A percentile compares a stretch with the other conserved stretches of the same genome.
These are phyloP conservation scores for Saccharomyces paradoxus DNA, from an alignment of 805 yeast genomes.

Conservation along the genomic window DNA sequence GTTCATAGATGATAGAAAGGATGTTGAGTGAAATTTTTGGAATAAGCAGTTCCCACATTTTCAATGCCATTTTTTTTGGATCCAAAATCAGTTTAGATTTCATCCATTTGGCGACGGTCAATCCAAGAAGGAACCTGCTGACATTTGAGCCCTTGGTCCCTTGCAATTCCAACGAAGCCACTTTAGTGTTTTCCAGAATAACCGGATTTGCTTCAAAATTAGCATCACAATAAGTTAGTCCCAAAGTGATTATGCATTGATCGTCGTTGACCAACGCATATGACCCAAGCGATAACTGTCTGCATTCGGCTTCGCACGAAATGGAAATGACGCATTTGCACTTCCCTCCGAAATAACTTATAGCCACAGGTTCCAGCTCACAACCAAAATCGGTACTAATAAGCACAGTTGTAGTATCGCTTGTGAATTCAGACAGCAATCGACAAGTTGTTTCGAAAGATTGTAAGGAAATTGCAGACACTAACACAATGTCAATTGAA, in stretches of 20 bases:
- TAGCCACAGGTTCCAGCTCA: conserved; percentile 21
- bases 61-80: conserved; percentile 19
- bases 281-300: conserved; percentile 28
- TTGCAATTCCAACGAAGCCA: conserved; percentile 6
- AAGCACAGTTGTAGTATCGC: conserved; percentile 17
- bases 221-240: conserved; percentile 16
- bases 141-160: conserved; percentile 3
- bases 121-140: conserved; percentile 5
- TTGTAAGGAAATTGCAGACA: conserved; percentile 24
- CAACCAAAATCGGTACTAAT: conserved; percentile 28
- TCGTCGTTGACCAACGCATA: conserved; percentile 25
- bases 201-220: conserved; percentile 4
- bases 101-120: conserved; percentile 19
- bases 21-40: conserved; percentile 27
- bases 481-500: conserved; percentile 20
- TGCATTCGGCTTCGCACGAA: conserved; percentile 25
- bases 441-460: conserved; percentile 16
- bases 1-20: conserved; percentile 28
- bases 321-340: conserved; percentile 22
- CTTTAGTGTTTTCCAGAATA: conserved; percentile 4
- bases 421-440: conserved; percentile 12
- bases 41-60: conserved; percentile 25
- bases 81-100: conserved; percentile 7
- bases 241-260: conserved; percentile 19
- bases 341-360: conserved; percentile 9